Base-by-base conservation (phyloP, 306 rosid species). In the Pueraria montana region DNA sequence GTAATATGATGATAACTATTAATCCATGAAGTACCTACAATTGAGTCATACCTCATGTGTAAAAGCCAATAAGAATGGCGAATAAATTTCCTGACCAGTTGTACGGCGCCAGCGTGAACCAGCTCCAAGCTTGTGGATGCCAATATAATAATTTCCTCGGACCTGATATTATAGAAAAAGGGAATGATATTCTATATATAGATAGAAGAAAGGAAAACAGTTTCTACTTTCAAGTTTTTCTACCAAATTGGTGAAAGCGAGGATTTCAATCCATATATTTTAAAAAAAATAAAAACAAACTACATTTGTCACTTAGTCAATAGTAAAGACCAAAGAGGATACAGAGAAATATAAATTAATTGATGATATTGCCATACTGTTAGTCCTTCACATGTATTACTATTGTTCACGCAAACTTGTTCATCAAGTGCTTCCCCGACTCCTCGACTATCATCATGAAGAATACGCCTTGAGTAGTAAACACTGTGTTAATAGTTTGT, bases 381-480 rank as follows among this genome's bases (percentile, higher is more conserved):
- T 64, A 89, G 86, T 70, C 92, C 92, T 87, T 89, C 80, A 59
- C 92, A 89, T 77, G 74, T 45, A 5, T 3, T 4, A n/a, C 45
- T 68, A 4, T 4, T 5, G 6, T 50, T 14, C 48, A 80, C 11
- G 40, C 98, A 93, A 70, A 91, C 97, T 45, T 8, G 77, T 90
- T 95, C 98, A 48, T 95, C 94, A 55, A 95, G 95, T 48, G 97
- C 43, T 85, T 95, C 98, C 5, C 89, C 93, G 1, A 95, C 95
- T 76, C 97, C 97, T 86, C 92, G 88, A 3, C 80, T 13, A 71
- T 95, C 97, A 58, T 95, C 97, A 0, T 0, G 4, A 34, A 93
- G 82, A 6, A 86, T 72, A 26, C 97, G 95, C 92, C 98, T 95
- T 81, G 50, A 40, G 77, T n/a, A 36, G 72, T 18, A 77, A 76